Conservation (phyloP, 805 yeast genomes). For the Starmera quercuum region DNA sequence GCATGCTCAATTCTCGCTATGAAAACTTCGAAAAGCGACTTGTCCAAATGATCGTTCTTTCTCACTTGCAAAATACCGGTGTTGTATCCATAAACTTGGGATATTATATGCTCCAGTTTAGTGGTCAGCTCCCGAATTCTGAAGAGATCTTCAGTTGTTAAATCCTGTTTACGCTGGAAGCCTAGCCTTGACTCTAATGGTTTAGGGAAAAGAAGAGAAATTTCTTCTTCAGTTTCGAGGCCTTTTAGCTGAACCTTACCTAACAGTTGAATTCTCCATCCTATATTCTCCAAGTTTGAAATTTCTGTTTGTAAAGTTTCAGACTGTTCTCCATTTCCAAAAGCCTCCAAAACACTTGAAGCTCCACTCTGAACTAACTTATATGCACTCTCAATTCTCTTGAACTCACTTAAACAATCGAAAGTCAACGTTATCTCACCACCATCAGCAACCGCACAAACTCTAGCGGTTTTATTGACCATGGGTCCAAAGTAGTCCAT, state of each 20-base stretch:
- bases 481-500: slow-evolving; percentile 99
- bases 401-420: slow-evolving; percentile 72
- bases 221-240: slow-evolving; percentile 83
- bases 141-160: slow-evolving; percentile 34
- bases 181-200: slow-evolving; percentile 54
- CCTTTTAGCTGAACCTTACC: slow-evolving; percentile 94
- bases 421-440: slow-evolving; percentile 90
- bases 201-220: slow-evolving; percentile 72
- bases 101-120: slow-evolving; percentile 50
- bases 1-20: slow-evolving; percentile 64
- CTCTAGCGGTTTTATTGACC: slow-evolving; percentile 93
- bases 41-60: slow-evolving; percentile 33
- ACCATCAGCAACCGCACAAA: slow-evolving; percentile 93
- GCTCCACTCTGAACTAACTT: slow-evolving; percentile 19
- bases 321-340: slow-evolving; percentile 38
- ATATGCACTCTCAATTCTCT: slow-evolving; percentile 40
- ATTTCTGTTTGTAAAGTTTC: slow-evolving; percentile 61
- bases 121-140: slow-evolving; percentile 47
- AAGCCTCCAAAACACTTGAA: slow-evolving; percentile 28
- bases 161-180: slow-evolving; percentile 25
- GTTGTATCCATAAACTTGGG: slow-evolving; percentile 38
- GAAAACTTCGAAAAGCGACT: slow-evolving; percentile 53
- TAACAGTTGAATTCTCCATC: slow-evolving; percentile 56
- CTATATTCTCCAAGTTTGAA: slow-evolving; percentile 55
- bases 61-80: slow-evolving; percentile 13